phyloP scores from a whole-genome alignment of 1,284 basidiomycete species.

The Erythrobasidium hasegawianum region DNA sequence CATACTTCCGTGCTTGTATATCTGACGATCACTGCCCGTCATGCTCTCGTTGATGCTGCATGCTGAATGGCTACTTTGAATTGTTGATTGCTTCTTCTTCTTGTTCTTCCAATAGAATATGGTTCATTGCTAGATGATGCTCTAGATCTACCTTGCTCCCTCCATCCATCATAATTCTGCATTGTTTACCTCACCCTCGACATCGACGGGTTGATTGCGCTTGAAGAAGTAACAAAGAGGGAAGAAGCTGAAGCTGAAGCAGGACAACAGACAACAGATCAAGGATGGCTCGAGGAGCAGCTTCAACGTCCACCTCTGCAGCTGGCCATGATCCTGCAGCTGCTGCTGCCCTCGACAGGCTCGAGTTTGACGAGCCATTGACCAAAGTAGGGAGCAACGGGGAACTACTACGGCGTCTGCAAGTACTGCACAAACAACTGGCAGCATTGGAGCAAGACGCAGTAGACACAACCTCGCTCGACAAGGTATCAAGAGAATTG shows the following conservation, averaged over 20 bases:
- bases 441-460: conserved; percentile 80
- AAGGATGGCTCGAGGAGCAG: background rate
- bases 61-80: too few relatives aligned
- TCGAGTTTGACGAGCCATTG: conserved; percentile 18
- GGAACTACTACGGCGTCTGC: conserved; percentile 74
- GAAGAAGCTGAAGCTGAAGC: background rate
- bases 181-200: too few relatives aligned
- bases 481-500: conserved; percentile 70
- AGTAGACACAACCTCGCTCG: conserved; percentile 70
- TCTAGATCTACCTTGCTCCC: too few relatives aligned
- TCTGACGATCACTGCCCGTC: too few relatives aligned
- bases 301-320: background rate
- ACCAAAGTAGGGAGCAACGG: conserved; percentile 8
- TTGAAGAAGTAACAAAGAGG: background rate
- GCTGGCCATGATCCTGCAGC: background rate
- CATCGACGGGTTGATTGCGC: too few relatives aligned
- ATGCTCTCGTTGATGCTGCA: too few relatives aligned
- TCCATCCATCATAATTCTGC: too few relatives aligned
- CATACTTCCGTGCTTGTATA: too few relatives aligned
- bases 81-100: too few relatives aligned
- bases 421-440: conserved; percentile 73
- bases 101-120: too few relatives aligned
- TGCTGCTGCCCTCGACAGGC: background rate
- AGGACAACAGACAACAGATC: background rate
- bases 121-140: too few relatives aligned